A percentile compares a stretch with the other conserved stretches of the same genome.
Conservation (phyloP, 257 asterid species). For the Solanum sejunctum region DNA sequence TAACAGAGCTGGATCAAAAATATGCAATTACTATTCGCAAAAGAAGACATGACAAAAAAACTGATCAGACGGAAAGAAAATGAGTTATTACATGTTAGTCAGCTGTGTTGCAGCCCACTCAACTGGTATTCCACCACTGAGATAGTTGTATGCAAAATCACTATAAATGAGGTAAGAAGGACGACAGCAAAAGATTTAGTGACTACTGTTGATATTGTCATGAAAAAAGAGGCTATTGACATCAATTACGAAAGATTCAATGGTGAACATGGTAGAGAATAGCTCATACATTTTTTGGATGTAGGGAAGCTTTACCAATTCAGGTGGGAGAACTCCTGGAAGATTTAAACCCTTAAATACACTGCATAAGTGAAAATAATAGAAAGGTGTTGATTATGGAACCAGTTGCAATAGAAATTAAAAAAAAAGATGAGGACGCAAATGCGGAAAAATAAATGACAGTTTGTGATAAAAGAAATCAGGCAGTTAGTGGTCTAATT, state of each 20-base stretch:
- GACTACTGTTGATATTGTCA: background rate
- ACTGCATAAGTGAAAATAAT: conserved; percentile 31
- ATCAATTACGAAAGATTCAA: background rate
- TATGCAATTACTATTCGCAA: conserved; percentile 1
- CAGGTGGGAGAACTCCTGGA: conserved; percentile 67
- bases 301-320: conserved; percentile 47
- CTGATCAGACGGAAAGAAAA: background rate
- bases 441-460: background rate
- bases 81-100: conserved; percentile 33
- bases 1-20: conserved; percentile 57
- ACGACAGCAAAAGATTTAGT: background rate
- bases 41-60: background rate
- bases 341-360: conserved; percentile 60
- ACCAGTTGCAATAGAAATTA: background rate
- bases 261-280: background rate
- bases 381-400: background rate
- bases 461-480: background rate
- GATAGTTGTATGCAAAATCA: conserved; percentile 81
- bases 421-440: background rate
- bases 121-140: conserved; percentile 63
- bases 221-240: background rate
- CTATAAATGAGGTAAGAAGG: conserved; percentile 18
- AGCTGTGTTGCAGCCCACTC: conserved; percentile 68
- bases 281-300: conserved; percentile 50
- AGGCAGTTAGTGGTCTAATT: background rate